Conservation (phyloP, 306 rosid genomes). For the Gynostemma pentaphyllum region DNA sequence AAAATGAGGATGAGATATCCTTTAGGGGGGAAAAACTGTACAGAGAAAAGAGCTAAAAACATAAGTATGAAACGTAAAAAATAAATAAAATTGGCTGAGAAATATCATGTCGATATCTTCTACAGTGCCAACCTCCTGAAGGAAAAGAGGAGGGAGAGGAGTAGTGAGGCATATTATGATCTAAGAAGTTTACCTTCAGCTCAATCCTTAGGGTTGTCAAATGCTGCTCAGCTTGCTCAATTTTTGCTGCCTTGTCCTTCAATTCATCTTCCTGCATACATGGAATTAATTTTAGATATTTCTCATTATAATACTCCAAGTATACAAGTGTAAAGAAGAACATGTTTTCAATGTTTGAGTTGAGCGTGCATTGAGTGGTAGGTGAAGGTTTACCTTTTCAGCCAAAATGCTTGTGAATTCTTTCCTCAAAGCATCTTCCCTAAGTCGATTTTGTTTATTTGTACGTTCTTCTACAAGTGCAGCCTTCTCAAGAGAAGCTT, state of each 20-base stretch:
- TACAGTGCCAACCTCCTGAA: not conserved
- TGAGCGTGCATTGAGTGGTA: slow-evolving; percentile 3
- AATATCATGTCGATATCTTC: not conserved
- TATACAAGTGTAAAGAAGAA: not conserved
- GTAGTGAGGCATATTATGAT: not conserved
- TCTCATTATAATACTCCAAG: not conserved
- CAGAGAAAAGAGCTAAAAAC: too few relatives aligned
- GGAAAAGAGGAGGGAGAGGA: not conserved
- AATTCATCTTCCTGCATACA: slow-evolving; percentile 65
- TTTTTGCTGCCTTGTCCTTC: slow-evolving; percentile 49
- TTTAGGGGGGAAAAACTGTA: too few relatives aligned
- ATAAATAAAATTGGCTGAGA: not conserved
- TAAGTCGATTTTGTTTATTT: slow-evolving; percentile 55
- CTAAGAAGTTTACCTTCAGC: slow-evolving; percentile 52
- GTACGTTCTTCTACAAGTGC: slow-evolving; percentile 74
- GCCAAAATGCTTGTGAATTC: slow-evolving; percentile 63
- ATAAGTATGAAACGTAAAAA: too few relatives aligned
- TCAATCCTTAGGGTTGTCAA: slow-evolving; percentile 61
- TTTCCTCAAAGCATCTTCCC: slow-evolving; percentile 91
- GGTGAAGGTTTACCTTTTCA: slow-evolving; percentile 45
- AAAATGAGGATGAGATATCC: too few relatives aligned
- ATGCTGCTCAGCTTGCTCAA: slow-evolving; percentile 72
- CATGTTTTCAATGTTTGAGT: not conserved
- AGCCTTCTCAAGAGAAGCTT: slow-evolving; percentile 82
- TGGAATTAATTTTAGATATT: not conserved